phyloP scores from a whole-genome alignment of 148 eudicot genomes.

The Fallopia convolvulus region DNA sequence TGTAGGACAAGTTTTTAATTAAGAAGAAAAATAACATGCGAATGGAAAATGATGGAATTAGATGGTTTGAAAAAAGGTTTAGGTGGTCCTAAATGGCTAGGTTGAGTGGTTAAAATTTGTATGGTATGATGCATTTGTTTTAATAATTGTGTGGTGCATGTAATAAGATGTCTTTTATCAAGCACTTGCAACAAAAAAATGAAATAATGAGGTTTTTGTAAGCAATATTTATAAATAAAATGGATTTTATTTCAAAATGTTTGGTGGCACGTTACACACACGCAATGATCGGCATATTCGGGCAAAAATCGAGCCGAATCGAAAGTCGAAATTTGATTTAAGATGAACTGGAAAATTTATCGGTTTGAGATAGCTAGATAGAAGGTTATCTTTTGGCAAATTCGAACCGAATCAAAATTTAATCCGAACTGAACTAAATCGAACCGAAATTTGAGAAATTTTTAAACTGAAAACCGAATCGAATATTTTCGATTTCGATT shows the following conservation, averaged over 20 bases:
- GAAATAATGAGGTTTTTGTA: neutral
- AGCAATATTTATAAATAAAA: neutral
- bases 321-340: no score
- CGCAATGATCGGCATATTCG: no score
- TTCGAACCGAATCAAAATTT: no score
- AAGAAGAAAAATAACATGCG: neutral
- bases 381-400: no score
- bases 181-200: neutral
- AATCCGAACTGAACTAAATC: no score
- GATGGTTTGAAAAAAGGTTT: neutral
- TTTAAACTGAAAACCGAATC: no score
- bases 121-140: neutral
- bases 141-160: neutral
- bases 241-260: neutral
- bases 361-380: no score
- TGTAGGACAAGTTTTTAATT: neutral
- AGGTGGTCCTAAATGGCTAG: conserved; percentile 7
- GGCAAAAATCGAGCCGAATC: no score
- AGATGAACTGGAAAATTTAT: no score
- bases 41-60: neutral
- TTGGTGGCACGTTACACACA: no score
- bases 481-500: no score
- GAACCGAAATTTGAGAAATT: no score
- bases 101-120: neutral
- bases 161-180: neutral